Percentiles rank a stretch among this genome's conserved stretches.
Conservation (phyloP, 106 monocot genomes). For the Acanthochlamys bracteata region DNA sequence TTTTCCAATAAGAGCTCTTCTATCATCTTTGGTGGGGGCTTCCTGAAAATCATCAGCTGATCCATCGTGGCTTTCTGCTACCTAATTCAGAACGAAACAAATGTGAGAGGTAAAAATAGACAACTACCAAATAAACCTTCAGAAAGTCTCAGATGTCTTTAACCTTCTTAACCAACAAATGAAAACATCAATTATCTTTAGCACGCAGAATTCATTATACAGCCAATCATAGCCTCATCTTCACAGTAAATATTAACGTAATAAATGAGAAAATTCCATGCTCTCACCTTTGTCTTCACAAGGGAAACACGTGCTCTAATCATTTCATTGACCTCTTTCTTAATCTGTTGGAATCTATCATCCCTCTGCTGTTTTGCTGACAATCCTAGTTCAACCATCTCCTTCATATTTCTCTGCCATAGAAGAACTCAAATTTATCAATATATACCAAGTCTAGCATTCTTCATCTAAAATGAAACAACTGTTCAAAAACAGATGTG, state of each 20-base stretch:
- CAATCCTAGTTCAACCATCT: conserved; percentile 85
- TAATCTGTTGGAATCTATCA: conserved; percentile 72
- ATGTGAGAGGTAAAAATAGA: not conserved
- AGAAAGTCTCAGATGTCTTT: too few relatives aligned
- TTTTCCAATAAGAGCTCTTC: conserved; percentile 40
- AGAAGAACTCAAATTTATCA: conserved; percentile 2
- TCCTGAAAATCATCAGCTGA: conserved; percentile 82
- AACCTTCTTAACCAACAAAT: too few relatives aligned
- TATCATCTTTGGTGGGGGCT: conserved; percentile 37
- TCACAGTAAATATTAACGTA: not conserved
- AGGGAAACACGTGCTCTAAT: conserved; percentile 44
- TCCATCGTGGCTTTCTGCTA: conserved; percentile 49
- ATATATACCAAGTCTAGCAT: not conserved
- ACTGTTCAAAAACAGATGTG: not conserved
- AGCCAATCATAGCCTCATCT: too few relatives aligned
- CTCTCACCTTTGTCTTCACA: conserved; percentile 54
- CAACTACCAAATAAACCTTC: too few relatives aligned
- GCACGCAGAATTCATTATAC: too few relatives aligned
- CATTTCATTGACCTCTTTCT: conserved; percentile 85
- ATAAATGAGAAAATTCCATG: not conserved
- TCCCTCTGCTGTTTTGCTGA: conserved; percentile 76
- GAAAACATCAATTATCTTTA: too few relatives aligned
- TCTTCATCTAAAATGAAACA: too few relatives aligned
- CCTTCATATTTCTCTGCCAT: conserved; percentile 81
- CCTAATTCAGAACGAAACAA: conserved; percentile 27